phyloP scores from a whole-genome alignment of 2,329 filamentous ascomycete species.

The Fulvia fulva region DNA sequence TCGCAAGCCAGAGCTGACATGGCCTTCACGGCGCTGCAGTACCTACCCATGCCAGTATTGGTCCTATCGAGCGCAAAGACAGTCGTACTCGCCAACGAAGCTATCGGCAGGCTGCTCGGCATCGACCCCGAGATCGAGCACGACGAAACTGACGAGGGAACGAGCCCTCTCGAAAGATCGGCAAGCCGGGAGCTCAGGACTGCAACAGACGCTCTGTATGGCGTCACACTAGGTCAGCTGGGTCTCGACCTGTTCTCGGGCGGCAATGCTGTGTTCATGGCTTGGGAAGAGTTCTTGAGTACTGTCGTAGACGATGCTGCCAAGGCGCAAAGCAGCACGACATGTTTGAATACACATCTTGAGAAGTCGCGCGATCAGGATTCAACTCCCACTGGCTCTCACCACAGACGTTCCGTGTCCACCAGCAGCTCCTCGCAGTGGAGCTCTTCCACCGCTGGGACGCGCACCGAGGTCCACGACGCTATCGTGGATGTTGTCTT shows the following conservation, averaged over 20 bases:
- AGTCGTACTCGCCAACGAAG: constrained; percentile 69
- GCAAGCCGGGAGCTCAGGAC: constrained; percentile 32
- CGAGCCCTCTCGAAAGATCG: constrained; percentile 17
- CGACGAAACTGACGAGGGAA: constrained; percentile 6
- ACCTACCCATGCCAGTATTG: constrained; percentile 67
- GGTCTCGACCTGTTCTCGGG: constrained; percentile 71
- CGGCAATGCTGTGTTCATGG: constrained; percentile 51
- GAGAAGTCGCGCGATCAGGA: constrained; percentile 17
- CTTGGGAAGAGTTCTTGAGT: constrained; percentile 49
- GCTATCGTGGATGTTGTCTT: constrained; percentile 66
- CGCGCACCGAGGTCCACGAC: constrained; percentile 50
- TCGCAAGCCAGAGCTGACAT: constrained; percentile 31
- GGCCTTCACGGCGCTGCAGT: constrained; percentile 67
- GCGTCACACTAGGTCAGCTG: constrained; percentile 64
- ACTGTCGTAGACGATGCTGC: constrained; percentile 40
- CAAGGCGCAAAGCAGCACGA: constrained; percentile 25
- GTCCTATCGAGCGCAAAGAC: constrained; percentile 67
- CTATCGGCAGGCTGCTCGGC: constrained; percentile 66
- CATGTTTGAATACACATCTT: constrained; percentile 28
- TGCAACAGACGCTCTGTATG: constrained; percentile 58
- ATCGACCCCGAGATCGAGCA: constrained; percentile 42
- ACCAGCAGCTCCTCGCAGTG: constrained; percentile 7
- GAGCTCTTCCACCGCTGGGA: constrained; percentile 18
- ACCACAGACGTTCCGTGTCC: constrained; percentile 22
- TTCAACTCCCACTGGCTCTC: constrained; percentile 15